Conservation (phyloP, 352 stramenopile genomes). For the Detonula confervacea region DNA sequence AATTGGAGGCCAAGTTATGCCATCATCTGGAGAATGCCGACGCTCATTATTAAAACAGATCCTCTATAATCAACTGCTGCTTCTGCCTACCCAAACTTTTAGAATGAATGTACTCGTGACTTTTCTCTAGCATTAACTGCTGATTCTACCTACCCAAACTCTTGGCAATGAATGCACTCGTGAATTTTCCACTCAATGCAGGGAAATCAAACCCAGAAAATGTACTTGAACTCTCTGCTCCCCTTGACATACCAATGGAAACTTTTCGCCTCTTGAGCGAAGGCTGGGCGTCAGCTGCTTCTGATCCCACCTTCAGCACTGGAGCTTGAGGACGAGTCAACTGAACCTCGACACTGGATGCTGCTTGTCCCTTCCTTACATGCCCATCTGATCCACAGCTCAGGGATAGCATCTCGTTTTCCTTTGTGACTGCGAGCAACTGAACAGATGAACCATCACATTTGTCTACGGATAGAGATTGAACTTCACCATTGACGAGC, state of each 20-base stretch:
- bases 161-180: constrained; percentile 43
- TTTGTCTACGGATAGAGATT: constrained; percentile 44
- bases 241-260: constrained; percentile 18
- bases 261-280: constrained; percentile 54
- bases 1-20: too few relatives aligned
- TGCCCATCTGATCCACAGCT: constrained; percentile 17
- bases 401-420: constrained; percentile 49
- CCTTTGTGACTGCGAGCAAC: constrained; percentile 50
- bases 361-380: neutral
- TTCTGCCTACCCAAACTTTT: too few relatives aligned
- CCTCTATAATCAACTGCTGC: too few relatives aligned
- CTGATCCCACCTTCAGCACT: constrained; percentile 40
- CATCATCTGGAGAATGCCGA: too few relatives aligned
- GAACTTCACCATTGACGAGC: constrained; percentile 40
- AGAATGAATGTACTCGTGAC: too few relatives aligned
- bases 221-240: constrained; percentile 4
- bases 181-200: constrained; percentile 59
- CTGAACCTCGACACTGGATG: neutral
- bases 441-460: constrained; percentile 15
- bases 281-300: neutral
- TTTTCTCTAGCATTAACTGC: too few relatives aligned
- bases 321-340: constrained; percentile 20
- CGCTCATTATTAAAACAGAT: too few relatives aligned
- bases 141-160: constrained; percentile 4
- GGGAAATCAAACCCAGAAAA: constrained; percentile 56